phyloP scores from a whole-genome alignment of 176 grass and related monocot species.

The Carex pumila region DNA sequence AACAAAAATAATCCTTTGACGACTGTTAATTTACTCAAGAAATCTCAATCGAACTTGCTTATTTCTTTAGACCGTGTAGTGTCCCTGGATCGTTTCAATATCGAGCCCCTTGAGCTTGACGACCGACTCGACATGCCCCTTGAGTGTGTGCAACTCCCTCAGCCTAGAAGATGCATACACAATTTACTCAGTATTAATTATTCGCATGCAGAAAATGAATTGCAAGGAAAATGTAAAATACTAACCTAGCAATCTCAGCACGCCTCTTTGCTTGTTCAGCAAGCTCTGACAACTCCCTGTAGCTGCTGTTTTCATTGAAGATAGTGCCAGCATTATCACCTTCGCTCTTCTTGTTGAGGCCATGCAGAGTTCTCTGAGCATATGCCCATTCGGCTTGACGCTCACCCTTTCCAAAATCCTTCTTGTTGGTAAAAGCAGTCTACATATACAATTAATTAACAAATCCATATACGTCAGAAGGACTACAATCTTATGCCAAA shows the following conservation, averaged over 20 bases:
- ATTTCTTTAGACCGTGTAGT: slow-evolving; percentile 21
- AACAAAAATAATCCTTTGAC: slow-evolving; percentile 6
- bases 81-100: background rate
- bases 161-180: background rate
- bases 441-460: slow-evolving; percentile 11
- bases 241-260: slow-evolving; percentile 80
- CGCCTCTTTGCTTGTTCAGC: slow-evolving; percentile 78
- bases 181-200: background rate
- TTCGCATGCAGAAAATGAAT: background rate
- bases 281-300: slow-evolving; percentile 63
- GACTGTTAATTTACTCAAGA: background rate
- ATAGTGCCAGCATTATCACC: slow-evolving; percentile 4
- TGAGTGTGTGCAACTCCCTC: slow-evolving; percentile 26
- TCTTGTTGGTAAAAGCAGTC: slow-evolving; percentile 87
- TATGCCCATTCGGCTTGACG: slow-evolving; percentile 85
- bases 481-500: background rate
- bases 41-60: background rate
- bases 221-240: background rate
- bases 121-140: slow-evolving; percentile 19
- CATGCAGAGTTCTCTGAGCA: slow-evolving; percentile 83
- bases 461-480: background rate
- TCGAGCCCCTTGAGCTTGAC: slow-evolving; percentile 23
- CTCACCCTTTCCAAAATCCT: slow-evolving; percentile 71
- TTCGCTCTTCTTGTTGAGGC: slow-evolving; percentile 55
- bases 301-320: slow-evolving; percentile 54